Evolutionary conservation across 176 grass and related monocot species (phyloP).

Genomic region (Elaeis guineensis): DNA sequence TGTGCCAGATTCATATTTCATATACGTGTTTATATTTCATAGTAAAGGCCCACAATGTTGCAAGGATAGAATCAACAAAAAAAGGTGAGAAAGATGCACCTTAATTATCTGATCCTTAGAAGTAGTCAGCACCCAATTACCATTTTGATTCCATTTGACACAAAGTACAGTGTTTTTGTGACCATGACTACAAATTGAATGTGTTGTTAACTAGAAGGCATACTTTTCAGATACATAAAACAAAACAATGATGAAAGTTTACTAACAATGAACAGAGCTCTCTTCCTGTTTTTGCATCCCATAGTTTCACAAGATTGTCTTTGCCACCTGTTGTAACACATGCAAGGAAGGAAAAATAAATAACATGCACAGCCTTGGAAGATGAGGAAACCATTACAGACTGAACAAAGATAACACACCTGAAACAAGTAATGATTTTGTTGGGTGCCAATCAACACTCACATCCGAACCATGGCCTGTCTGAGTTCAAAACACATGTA

Average conservation of each 20-base stretch:
- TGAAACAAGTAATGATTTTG: constrained; percentile 94
- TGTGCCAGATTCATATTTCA: no score
- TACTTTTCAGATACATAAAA: constrained; percentile 20
- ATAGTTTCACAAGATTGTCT: constrained; percentile 98
- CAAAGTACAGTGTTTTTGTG: constrained; percentile 97
- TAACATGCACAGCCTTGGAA: no score
- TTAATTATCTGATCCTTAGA: constrained; percentile 99
- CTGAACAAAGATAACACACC: constrained; percentile 35
- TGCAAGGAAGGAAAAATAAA: constrained; percentile 10
- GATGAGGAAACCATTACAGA: constrained; percentile 11
- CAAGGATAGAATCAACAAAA: no score
- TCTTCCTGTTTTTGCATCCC: constrained; percentile 91
- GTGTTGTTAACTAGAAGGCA: constrained; percentile 6
- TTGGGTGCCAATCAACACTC: constrained; percentile 94
- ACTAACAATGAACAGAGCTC: constrained; percentile 87
- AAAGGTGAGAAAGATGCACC: constrained; percentile 19
- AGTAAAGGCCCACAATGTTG: no score
- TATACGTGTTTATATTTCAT: no score
- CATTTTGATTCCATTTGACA: constrained; percentile 99
- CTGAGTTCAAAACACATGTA: constrained; percentile 61
- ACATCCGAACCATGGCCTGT: constrained; percentile 99
- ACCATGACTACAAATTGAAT: constrained; percentile 68
- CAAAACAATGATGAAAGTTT: constrained; percentile 13
- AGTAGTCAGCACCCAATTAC: constrained; percentile 95
- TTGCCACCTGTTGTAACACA: constrained; percentile 54